Evolutionary conservation across 2,329 filamentous ascomycete species (phyloP).

Genomic region (Trichophyton benhamiae): DNA sequence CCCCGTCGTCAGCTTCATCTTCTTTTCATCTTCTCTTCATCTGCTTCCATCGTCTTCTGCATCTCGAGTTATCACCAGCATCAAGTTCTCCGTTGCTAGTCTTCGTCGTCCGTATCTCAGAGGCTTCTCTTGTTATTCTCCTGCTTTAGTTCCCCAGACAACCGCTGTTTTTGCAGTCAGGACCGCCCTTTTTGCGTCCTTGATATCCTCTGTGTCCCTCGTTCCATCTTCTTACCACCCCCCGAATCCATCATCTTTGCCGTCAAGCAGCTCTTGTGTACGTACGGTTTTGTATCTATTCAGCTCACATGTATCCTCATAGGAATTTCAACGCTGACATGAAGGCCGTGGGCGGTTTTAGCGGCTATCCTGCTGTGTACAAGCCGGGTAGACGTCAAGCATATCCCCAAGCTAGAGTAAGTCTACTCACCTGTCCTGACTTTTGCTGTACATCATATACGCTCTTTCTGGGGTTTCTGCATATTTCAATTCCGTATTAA

Average conservation of each 20-base stretch:
- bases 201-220: neutral
- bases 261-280: neutral
- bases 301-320: neutral
- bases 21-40: slow-evolving; percentile 10
- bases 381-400: slow-evolving; percentile 4
- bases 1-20: slow-evolving; percentile 14
- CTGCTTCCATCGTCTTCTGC: slow-evolving; percentile 1
- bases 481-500: too few species aligned
- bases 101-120: slow-evolving; percentile 26
- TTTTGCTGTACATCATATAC: too few species aligned
- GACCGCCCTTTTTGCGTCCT: neutral
- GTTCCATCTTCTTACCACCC: neutral
- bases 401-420: slow-evolving; percentile 1
- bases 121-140: slow-evolving; percentile 44
- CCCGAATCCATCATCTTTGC: neutral
- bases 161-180: neutral
- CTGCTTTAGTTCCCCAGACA: slow-evolving; percentile 11
- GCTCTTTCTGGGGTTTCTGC: too few species aligned
- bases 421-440: neutral
- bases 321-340: slow-evolving; percentile 3
- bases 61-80: neutral
- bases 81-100: neutral
- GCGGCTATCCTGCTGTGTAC: neutral
- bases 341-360: neutral
- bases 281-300: slow-evolving; percentile 1